Evolutionary conservation across 2,329 filamentous ascomycete species (phyloP).

Genomic region (Talaromyces sp.): DNA sequence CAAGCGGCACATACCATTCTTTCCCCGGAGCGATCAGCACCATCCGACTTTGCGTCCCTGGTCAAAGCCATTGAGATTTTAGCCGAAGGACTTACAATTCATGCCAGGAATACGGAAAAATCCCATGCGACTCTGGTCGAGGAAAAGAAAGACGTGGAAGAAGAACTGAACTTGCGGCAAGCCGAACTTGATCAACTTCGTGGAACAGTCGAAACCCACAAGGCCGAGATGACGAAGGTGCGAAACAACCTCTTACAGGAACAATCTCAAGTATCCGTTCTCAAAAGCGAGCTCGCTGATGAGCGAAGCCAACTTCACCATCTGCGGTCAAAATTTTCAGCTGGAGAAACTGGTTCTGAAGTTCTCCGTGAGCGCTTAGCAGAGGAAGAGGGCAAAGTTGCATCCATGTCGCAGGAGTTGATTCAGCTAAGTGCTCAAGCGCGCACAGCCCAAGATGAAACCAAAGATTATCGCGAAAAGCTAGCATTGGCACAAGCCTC

Average conservation of each 20-base stretch:
- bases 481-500: conserved; percentile 30
- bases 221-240: conserved; percentile 52
- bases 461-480: conserved; percentile 66
- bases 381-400: conserved; percentile 70
- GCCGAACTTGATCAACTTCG: conserved; percentile 55
- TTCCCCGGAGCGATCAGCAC: conserved; percentile 51
- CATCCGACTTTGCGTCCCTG: conserved; percentile 57
- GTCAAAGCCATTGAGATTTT: conserved; percentile 59
- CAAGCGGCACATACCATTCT: conserved; percentile 60
- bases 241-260: conserved; percentile 53
- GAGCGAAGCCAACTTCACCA: conserved; percentile 66
- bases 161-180: conserved; percentile 55
- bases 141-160: conserved; percentile 61
- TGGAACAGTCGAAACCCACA: conserved; percentile 52
- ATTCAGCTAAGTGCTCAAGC: conserved; percentile 73
- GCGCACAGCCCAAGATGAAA: conserved; percentile 71
- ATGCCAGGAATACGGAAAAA: conserved; percentile 58
- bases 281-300: conserved; percentile 57
- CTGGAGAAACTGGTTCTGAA: conserved; percentile 81
- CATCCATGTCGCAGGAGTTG: conserved; percentile 65
- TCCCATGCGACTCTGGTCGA: conserved; percentile 59
- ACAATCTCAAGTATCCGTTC: conserved; percentile 45
- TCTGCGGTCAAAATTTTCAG: conserved; percentile 69
- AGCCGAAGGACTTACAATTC: conserved; percentile 59
- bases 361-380: conserved; percentile 70